Evolutionary conservation across 129 eudicot species (phyloP).

Genomic region (Arctium lappa): DNA sequence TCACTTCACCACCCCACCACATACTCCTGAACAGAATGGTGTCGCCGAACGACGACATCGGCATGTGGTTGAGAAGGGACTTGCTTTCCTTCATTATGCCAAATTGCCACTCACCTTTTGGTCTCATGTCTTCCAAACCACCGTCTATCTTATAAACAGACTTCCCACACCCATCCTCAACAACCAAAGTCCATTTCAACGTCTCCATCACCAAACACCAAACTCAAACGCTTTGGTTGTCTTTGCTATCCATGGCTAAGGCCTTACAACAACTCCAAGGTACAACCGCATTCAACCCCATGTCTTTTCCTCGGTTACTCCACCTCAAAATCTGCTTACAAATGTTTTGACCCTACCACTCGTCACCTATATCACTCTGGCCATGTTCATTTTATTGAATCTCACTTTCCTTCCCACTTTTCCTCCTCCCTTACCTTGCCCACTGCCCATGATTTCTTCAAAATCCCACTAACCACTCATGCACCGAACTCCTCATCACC

Average conservation of each 20-base stretch:
- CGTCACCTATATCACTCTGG: no score
- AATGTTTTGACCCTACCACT: no score
- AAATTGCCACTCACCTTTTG: not conserved
- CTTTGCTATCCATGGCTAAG: not conserved
- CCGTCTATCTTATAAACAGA: not conserved
- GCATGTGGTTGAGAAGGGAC: not conserved
- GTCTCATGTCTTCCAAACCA: not conserved
- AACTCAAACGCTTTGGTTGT: not conserved
- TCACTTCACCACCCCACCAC: not conserved
- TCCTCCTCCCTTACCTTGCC: no score
- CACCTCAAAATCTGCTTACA: no score
- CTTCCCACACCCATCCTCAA: not conserved
- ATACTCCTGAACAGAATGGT: no score
- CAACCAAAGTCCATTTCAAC: not conserved
- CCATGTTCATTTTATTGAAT: no score
- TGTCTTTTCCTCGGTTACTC: not conserved
- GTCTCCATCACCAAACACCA: not conserved
- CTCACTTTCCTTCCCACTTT: no score
- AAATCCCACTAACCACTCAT: no score
- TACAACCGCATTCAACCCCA: not conserved
- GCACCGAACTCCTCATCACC: no score
- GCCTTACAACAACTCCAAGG: not conserved
- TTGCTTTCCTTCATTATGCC: not conserved
- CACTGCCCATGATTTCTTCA: no score
- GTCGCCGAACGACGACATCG: not conserved